Percentiles rank a stretch among this genome's conserved stretches.
These are phyloP conservation scores for Mycena sp. DNA, from an alignment of 1,284 basidiomycete species.

Conservation along the genomic window DNA sequence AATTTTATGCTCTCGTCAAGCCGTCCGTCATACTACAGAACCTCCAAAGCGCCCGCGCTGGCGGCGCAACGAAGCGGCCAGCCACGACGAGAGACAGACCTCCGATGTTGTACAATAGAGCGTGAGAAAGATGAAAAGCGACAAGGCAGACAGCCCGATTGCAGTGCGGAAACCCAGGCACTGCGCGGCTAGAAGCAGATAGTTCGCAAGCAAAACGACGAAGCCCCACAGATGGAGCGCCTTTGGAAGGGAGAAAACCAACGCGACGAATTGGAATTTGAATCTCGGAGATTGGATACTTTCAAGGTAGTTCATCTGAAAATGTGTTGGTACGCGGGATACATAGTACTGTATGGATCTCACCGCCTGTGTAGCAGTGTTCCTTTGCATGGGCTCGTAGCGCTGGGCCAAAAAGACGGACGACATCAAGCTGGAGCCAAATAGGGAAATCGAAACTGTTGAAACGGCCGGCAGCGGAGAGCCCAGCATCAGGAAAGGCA, in stretches of 20 bases:
- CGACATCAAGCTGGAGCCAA: slow-evolving; percentile 44
- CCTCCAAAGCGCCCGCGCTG: not conserved
- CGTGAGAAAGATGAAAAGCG: not conserved
- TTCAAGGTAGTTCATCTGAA: slow-evolving; percentile 49
- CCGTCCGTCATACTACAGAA: not conserved
- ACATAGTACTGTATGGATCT: slow-evolving; percentile 23
- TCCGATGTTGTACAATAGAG: not conserved
- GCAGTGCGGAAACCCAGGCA: not conserved
- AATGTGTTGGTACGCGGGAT: not conserved
- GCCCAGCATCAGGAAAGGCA: slow-evolving; percentile 38
- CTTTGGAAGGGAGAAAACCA: slow-evolving; percentile 56
- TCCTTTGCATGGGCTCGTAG: slow-evolving; percentile 44
- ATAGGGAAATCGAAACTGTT: slow-evolving; percentile 38
- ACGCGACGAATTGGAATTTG: slow-evolving; percentile 53
- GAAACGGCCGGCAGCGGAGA: slow-evolving; percentile 16
- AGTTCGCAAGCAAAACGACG: not conserved
- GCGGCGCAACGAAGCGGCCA: not conserved
- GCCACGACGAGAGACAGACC: not conserved
- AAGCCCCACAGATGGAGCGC: slow-evolving; percentile 27
- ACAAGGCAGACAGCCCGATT: not conserved
- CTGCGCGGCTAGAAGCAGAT: not conserved
- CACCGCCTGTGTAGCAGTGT: slow-evolving; percentile 45
- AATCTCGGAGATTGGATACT: slow-evolving; percentile 43
- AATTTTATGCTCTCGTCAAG: too few relatives aligned
- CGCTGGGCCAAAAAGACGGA: slow-evolving; percentile 45